Percentiles rank a stretch among this genome's conserved stretches.
Evolutionary conservation across 495 filamentous ascomycete species (phyloP).

Genomic region (Xylaria longipes): DNA sequence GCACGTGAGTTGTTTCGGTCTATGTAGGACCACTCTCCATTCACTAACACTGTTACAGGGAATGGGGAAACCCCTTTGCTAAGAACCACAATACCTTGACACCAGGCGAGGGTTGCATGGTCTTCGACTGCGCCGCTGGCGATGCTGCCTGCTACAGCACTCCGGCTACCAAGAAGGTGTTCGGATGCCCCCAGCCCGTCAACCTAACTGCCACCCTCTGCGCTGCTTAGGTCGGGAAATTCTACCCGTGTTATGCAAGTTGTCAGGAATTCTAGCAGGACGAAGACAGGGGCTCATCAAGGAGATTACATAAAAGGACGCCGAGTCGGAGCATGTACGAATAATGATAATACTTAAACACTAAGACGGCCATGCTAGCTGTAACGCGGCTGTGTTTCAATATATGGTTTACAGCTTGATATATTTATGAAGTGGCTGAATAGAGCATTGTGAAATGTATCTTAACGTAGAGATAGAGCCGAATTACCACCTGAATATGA

Average conservation of each 20-base stretch:
- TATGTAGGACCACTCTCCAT: neutral
- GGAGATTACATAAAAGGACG: neutral
- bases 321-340: neutral
- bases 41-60: conserved; percentile 16
- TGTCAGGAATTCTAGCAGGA: conserved; percentile 4
- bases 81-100: conserved; percentile 31
- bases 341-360: conserved; percentile 13
- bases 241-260: neutral
- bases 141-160: conserved; percentile 37
- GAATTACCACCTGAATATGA: neutral
- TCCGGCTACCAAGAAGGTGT: conserved; percentile 33
- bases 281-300: conserved; percentile 5
- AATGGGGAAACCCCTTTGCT: conserved; percentile 42
- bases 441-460: neutral
- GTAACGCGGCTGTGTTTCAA: neutral
- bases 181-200: conserved; percentile 39
- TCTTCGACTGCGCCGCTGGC: conserved; percentile 35
- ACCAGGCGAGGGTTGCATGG: conserved; percentile 34
- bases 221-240: conserved; percentile 11
- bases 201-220: conserved; percentile 30
- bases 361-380: neutral
- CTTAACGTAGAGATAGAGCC: neutral
- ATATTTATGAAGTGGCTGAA: neutral
- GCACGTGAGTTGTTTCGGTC: conserved; percentile 28
- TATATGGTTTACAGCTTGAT: neutral